Conservation (phyloP, 768 basidiomycete species). For the Artomyces pyxidatus region DNA sequence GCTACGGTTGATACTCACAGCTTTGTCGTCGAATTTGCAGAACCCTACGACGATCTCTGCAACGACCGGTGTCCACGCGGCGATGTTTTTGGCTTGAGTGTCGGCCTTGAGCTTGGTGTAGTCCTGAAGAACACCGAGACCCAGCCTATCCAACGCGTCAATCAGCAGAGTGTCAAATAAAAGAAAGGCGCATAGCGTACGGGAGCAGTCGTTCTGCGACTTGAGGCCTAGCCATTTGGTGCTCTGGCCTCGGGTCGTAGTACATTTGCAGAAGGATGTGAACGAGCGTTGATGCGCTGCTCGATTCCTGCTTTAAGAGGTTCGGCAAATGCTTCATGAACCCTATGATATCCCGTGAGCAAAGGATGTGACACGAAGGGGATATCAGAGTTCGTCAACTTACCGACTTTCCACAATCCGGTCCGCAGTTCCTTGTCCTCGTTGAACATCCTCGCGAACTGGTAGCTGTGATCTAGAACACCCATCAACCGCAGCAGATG, state of each 20-base stretch:
- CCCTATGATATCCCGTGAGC: conserved; percentile 37
- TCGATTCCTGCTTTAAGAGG: conserved; percentile 95
- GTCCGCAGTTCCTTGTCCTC: conserved; percentile 96
- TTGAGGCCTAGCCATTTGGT: conserved; percentile 75
- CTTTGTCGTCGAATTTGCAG: conserved; percentile 81
- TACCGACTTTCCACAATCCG: conserved; percentile 98
- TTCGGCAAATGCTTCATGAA: conserved; percentile 99
- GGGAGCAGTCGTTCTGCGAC: conserved; percentile 67
- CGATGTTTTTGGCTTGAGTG: conserved; percentile 89
- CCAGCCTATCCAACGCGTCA: conserved; percentile 46
- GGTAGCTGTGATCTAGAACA: conserved; percentile 93
- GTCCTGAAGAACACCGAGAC: conserved; percentile 81
- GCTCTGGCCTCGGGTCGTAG: conserved; percentile 80
- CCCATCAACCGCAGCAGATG: conserved; percentile 92
- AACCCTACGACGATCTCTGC: conserved; percentile 90
- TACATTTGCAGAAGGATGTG: conserved; percentile 93
- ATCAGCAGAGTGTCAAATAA: conserved; percentile 1
- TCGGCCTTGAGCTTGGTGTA: conserved; percentile 86
- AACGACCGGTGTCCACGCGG: conserved; percentile 99
- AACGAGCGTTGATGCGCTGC: conserved; percentile 90
- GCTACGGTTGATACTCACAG: conserved; percentile 46
- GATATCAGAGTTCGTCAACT: conserved; percentile 28
- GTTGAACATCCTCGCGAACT: conserved; percentile 95
- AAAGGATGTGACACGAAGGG: neutral
- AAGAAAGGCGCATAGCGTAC: conserved; percentile 32